Conservation (phyloP, 805 yeast species). For the Komagataella mondaviorum region DNA sequence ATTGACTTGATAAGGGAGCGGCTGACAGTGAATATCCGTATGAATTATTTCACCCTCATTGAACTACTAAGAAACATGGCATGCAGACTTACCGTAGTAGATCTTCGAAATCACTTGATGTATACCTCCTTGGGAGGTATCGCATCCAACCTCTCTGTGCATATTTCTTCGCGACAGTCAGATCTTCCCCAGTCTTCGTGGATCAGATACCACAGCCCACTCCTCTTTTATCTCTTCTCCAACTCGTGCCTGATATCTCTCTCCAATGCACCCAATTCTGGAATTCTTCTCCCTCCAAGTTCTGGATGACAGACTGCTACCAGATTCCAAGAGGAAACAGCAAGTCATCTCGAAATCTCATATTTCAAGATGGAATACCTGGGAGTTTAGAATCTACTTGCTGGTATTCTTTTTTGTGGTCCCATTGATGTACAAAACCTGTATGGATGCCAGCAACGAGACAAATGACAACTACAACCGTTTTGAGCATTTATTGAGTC, state of each 20-base stretch:
- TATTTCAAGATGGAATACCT: slow-evolving; percentile 56
- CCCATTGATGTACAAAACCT: slow-evolving; percentile 74
- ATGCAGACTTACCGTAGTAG: no score
- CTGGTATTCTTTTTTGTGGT: slow-evolving; percentile 53
- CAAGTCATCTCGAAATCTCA: slow-evolving; percentile 16
- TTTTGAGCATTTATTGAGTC: slow-evolving; percentile 45
- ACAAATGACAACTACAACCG: slow-evolving; percentile 59
- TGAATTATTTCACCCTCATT: no score
- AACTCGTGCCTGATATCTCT: not conserved
- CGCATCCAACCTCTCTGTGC: not conserved
- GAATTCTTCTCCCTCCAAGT: slow-evolving; percentile 35
- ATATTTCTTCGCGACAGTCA: not conserved
- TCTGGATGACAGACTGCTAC: slow-evolving; percentile 34
- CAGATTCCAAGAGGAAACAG: slow-evolving; percentile 21
- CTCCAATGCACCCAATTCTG: slow-evolving; percentile 3
- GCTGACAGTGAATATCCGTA: not conserved
- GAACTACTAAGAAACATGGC: no score
- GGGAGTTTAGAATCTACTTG: slow-evolving; percentile 62
- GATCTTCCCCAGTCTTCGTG: not conserved
- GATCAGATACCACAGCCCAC: not conserved
- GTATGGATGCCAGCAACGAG: slow-evolving; percentile 67
- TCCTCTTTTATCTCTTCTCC: slow-evolving; percentile 1
- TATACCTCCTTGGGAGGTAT: not conserved
- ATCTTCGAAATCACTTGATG: not conserved
- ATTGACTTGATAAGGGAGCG: not conserved